Conservation (phyloP, 2,329 filamentous ascomycete genomes). For the Cytospora leucostoma region DNA sequence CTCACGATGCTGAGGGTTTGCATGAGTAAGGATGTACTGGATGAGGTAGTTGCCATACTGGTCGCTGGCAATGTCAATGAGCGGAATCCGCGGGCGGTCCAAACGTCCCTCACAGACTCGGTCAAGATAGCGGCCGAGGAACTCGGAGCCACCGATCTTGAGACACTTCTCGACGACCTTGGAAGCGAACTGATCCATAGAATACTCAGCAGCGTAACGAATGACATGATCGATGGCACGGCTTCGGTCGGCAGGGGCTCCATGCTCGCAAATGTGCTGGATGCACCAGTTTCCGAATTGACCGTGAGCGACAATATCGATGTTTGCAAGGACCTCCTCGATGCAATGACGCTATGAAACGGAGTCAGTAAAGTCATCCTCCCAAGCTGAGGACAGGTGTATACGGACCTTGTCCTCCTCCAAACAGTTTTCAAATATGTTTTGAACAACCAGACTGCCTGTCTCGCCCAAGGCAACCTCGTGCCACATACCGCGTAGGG, state of each 20-base stretch:
- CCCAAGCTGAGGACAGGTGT: not conserved
- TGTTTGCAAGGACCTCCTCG: conserved; percentile 91
- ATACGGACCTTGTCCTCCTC: conserved; percentile 89
- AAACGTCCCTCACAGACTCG: conserved; percentile 88
- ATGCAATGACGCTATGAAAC: conserved; percentile 83
- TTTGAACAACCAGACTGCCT: conserved; percentile 95
- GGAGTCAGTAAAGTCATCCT: conserved; percentile 10
- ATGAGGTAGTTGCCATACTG: conserved; percentile 99
- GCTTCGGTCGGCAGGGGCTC: conserved; percentile 84
- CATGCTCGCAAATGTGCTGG: conserved; percentile 98
- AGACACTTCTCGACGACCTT: conserved; percentile 99
- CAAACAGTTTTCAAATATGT: conserved; percentile 98
- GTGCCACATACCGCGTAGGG: conserved; percentile 95
- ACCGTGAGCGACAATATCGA: conserved; percentile 93
- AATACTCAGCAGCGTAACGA: conserved; percentile 90
- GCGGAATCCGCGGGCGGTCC: conserved; percentile 90
- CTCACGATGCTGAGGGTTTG: conserved; percentile 84
- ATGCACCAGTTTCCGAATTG: conserved; percentile 99
- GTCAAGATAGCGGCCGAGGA: conserved; percentile 88
- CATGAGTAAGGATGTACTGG: conserved; percentile 93
- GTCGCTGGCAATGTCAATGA: conserved; percentile 97
- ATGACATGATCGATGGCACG: conserved; percentile 95
- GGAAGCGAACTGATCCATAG: conserved; percentile 98
- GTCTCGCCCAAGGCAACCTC: conserved; percentile 97
- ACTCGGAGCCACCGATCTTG: conserved; percentile 90